A percentile compares a stretch with the other conserved stretches of the same genome.
These are phyloP conservation scores for Globisporangium splendens DNA, from an alignment of 352 stramenopile genomes.

Conservation along the genomic window DNA sequence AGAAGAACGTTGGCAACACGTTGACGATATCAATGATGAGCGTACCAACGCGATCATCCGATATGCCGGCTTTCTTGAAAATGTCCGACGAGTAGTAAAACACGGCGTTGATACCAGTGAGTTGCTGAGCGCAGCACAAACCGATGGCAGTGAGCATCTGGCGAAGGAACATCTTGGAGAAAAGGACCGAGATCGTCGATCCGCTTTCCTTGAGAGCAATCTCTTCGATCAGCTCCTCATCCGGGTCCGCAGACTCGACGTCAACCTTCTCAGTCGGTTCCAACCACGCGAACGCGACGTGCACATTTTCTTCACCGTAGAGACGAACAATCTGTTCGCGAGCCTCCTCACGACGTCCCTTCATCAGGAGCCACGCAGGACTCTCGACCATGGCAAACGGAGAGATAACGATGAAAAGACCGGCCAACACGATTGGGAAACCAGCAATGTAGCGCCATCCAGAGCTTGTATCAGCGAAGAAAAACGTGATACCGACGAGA, in stretches of 20 bases:
- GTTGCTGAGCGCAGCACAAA: conserved; percentile 38
- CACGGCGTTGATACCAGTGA: conserved; percentile 61
- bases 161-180: conserved; percentile 30
- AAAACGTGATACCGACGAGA: conserved; percentile 41
- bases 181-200: conserved; percentile 18
- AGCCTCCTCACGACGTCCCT: conserved; percentile 19
- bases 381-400: conserved; percentile 47
- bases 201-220: too few relatives aligned
- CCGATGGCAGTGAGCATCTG: conserved; percentile 44
- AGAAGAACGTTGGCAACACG: conserved; percentile 31
- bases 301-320: conserved; percentile 31
- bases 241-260: background rate
- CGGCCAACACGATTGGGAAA: conserved; percentile 34
- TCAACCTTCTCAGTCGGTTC: conserved; percentile 8
- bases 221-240: background rate
- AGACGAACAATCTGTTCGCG: conserved; percentile 24
- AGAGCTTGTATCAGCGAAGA: conserved; percentile 36
- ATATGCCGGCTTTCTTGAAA: conserved; percentile 32
- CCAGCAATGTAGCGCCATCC: conserved; percentile 56
- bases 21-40: conserved; percentile 42
- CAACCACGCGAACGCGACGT: conserved; percentile 32
- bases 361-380: conserved; percentile 38
- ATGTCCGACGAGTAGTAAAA: conserved; percentile 51
- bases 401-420: conserved; percentile 29
- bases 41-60: conserved; percentile 35